Conservation (phyloP, 164 flowering plant genomes). For the Hamamelis virginiana region DNA sequence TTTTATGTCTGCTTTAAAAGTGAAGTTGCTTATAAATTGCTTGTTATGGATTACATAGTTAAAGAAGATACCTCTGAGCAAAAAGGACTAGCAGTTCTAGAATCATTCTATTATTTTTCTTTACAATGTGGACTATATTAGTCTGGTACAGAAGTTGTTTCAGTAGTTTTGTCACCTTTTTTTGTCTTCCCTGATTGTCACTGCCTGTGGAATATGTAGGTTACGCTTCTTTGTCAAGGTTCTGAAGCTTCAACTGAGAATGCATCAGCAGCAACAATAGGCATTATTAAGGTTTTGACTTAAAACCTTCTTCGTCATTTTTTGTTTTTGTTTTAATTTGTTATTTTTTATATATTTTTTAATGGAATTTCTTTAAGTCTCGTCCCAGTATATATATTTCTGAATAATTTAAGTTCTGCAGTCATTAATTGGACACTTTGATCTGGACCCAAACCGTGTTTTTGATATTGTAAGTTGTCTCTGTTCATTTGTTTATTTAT, state of each 20-base stretch:
- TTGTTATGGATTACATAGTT: background rate
- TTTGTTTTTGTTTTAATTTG: too few relatives aligned
- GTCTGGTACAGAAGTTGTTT: background rate
- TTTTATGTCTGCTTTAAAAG: background rate
- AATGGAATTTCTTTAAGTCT: too few relatives aligned
- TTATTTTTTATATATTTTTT: too few relatives aligned
- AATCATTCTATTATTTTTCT: background rate
- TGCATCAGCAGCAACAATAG: constrained; percentile 67
- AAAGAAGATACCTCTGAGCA: background rate
- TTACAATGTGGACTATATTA: background rate
- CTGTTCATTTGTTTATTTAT: background rate
- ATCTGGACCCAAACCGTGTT: constrained; percentile 98
- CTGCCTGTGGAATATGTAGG: constrained; percentile 41
- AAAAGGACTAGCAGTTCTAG: background rate
- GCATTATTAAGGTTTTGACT: constrained; percentile 80
- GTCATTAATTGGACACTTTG: constrained; percentile 99
- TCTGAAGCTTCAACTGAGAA: constrained; percentile 47
- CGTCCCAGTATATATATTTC: background rate
- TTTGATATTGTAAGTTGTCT: constrained; percentile 92
- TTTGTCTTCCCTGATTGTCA: constrained; percentile 13
- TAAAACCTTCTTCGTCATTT: background rate
- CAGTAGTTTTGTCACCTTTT: background rate
- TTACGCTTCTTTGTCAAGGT: constrained; percentile 84
- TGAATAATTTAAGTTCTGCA: constrained; percentile 32
- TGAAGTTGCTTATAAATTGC: background rate